Base-by-base conservation (phyloP, 2,329 filamentous ascomycete species). In the Pseudocercospora pini-densiflorae region DNA sequence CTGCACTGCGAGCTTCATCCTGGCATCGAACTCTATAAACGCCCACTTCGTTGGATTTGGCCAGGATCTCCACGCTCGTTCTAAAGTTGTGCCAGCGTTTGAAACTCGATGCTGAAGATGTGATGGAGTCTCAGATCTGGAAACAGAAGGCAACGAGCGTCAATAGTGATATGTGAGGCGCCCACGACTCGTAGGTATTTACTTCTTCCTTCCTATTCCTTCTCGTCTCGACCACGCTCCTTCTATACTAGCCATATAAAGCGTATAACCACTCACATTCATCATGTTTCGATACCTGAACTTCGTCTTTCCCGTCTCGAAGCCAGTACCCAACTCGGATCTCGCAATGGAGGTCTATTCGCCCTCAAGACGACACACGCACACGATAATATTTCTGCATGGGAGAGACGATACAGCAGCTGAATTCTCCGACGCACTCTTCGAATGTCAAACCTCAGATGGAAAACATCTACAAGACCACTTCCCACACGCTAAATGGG, bases 301-400 rank as follows among this genome's bases (percentile, higher is more conserved):
- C 27, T 59, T 40, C 33, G 40, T 59, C 40, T 59, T 59, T 47
- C 33, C 33, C 40, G 33, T 59, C 57, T 59, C 57, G 10, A 47
- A 59, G 19, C 57, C 57, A 14, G 31, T 59, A 2, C 57, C 33
- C 21, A 24, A 59, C 24, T 55, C 51, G 5, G 51, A 55, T 31
- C 24, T 55, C 2, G 57, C 19, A 3, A 59, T 59, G 57, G 57
- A 62, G 7, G 21, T 60, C 54, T 66, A 59, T 47, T 33, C 62
- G 27, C 64, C 64, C 12, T 43, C 49, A 19, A 36, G 36, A 16
- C 24, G 47, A 5, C 82, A 85, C 62, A 81, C 79, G 0, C 80
- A 84, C 58, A 84, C 81, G 0, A 66, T 84, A 47, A 82, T 85
- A 43, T 77, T 83, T 47, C 78, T 85, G 10, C 82, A 85, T 59